Percentiles rank a stretch among this genome's conserved stretches.
Evolutionary conservation across 148 eudicot genomes (phyloP).

Genomic region (Spergularia bocconei): DNA sequence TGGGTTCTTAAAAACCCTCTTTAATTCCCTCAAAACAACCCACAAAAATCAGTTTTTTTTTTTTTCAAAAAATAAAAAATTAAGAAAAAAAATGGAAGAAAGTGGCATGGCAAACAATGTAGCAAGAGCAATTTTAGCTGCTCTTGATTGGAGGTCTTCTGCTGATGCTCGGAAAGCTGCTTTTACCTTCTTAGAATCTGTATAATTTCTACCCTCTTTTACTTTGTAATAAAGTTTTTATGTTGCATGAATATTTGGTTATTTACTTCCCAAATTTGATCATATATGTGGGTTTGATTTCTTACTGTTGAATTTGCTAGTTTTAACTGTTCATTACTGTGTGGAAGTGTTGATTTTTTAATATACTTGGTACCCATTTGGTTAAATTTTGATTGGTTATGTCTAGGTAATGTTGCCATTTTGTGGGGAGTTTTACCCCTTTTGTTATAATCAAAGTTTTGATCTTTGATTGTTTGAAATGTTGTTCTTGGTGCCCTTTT

Average conservation of each 20-base stretch:
- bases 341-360: not conserved
- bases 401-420: not conserved
- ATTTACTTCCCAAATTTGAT: not conserved
- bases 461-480: conserved; percentile 14
- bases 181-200: conserved; percentile 71
- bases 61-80: not conserved
- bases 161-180: conserved; percentile 74
- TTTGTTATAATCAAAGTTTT: not conserved
- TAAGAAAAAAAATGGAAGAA: conserved; percentile 41
- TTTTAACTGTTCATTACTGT: not conserved
- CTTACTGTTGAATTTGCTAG: not conserved
- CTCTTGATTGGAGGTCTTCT: conserved; percentile 78
- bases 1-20: conserved; percentile 13
- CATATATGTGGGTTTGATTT: not conserved
- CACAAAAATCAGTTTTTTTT: not conserved
- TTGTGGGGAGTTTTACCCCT: not conserved
- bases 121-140: conserved; percentile 74
- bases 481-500: not conserved
- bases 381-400: not conserved
- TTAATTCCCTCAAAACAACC: conserved; percentile 5
- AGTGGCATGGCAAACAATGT: conserved; percentile 51
- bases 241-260: not conserved
- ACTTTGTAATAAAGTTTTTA: not conserved
- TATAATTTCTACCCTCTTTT: conserved; percentile 24
- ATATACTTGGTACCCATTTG: not conserved